A percentile compares a stretch with the other conserved stretches of the same genome.
phyloP scores from a whole-genome alignment of 1,139 yeast species.

The Insectozyma bohioensis region DNA sequence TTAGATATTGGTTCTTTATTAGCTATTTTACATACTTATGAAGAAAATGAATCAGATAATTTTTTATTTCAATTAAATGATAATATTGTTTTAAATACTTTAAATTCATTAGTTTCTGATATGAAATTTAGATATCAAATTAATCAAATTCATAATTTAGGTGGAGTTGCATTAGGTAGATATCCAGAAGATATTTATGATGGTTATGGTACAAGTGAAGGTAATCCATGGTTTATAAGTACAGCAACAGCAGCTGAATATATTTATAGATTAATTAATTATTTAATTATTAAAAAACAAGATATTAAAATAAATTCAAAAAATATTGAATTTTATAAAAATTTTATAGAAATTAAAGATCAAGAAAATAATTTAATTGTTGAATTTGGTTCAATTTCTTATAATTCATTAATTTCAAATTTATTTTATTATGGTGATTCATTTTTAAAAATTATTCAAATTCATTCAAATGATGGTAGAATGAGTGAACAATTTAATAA shows the following conservation, averaged over 20 bases:
- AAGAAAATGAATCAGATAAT: slow-evolving; percentile 19
- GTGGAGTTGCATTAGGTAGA: slow-evolving; percentile 80
- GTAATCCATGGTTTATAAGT: slow-evolving; percentile 94
- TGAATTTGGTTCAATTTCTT: slow-evolving; percentile 45
- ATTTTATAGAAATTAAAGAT: slow-evolving; percentile 31
- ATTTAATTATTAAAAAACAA: slow-evolving; percentile 19
- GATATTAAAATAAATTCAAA: slow-evolving; percentile 25
- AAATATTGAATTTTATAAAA: slow-evolving; percentile 30
- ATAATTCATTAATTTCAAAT: slow-evolving; percentile 42
- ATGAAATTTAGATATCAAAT: slow-evolving; percentile 78
- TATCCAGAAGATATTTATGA: slow-evolving; percentile 93
- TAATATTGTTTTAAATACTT: slow-evolving; percentile 54
- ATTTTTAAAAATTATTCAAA: slow-evolving; percentile 66
- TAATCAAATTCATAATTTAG: slow-evolving; percentile 40
- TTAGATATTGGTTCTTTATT: slow-evolving; percentile 78
- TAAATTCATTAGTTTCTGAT: slow-evolving; percentile 56
- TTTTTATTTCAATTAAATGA: slow-evolving; percentile 65
- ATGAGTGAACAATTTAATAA: slow-evolving; percentile 90
- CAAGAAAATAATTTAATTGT: slow-evolving; percentile 22
- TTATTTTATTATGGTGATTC: slow-evolving; percentile 69
- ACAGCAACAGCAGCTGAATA: slow-evolving; percentile 79
- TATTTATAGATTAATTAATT: slow-evolving; percentile 39
- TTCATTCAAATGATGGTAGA: slow-evolving; percentile 72
- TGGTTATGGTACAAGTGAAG: slow-evolving; percentile 71
- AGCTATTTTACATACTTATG: slow-evolving; percentile 64